phyloP scores from a whole-genome alignment of 1,284 basidiomycete species.

The Omphalotus olearius region DNA sequence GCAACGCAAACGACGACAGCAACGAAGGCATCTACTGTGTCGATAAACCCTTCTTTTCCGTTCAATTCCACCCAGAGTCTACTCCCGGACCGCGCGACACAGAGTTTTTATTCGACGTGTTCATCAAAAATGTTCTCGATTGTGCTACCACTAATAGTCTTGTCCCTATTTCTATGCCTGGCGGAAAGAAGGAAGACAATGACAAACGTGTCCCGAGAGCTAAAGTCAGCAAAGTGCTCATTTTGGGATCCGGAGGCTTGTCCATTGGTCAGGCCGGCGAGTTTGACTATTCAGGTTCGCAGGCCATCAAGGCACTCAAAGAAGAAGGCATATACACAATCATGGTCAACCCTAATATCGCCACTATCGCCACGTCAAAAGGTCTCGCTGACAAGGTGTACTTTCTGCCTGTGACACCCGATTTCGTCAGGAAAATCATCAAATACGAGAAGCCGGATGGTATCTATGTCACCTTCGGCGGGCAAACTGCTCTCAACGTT shows the following conservation, averaged over 20 bases:
- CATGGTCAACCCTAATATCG: slow-evolving; percentile 98
- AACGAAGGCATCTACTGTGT: slow-evolving; percentile 98
- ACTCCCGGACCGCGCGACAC: slow-evolving; percentile 98
- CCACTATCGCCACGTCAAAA: slow-evolving; percentile 98
- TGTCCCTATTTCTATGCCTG: slow-evolving; percentile 82
- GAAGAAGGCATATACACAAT: slow-evolving; percentile 99
- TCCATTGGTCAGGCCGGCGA: slow-evolving; percentile 99
- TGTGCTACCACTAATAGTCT: slow-evolving; percentile 67
- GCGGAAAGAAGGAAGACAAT: slow-evolving; percentile 84
- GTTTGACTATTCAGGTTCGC: slow-evolving; percentile 98
- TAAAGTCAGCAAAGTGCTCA: slow-evolving; percentile 89
- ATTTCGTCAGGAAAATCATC: slow-evolving; percentile 98
- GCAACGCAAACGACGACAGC: slow-evolving; percentile 95
- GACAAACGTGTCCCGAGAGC: slow-evolving; percentile 73
- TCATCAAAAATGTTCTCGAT: slow-evolving; percentile 85
- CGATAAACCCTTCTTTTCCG: slow-evolving; percentile 93
- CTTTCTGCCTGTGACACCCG: slow-evolving; percentile 96
- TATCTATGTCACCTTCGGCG: slow-evolving; percentile 98
- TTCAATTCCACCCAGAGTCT: slow-evolving; percentile 99
- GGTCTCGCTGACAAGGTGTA: slow-evolving; percentile 99
- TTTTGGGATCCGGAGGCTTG: slow-evolving; percentile 96
- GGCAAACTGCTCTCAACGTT: slow-evolving; percentile 96
- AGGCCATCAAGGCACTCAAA: slow-evolving; percentile 98
- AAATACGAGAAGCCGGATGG: slow-evolving; percentile 98
- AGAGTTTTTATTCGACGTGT: slow-evolving; percentile 98